phyloP scores from a whole-genome alignment of 2,329 filamentous ascomycete species.

The Trichoderma aggressivum region DNA sequence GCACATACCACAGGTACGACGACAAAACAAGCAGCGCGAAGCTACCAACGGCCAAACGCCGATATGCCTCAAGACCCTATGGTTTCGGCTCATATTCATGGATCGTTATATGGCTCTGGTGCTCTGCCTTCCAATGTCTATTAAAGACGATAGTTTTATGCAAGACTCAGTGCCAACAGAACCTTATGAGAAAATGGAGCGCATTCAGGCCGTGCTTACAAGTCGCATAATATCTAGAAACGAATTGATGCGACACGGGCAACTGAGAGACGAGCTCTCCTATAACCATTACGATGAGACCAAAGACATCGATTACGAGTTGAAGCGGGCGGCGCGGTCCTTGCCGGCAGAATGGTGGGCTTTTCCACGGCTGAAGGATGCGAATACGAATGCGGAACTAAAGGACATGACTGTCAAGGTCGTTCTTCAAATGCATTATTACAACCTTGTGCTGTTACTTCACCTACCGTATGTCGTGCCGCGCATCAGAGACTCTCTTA shows the following conservation, averaged over 20 bases:
- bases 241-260: slow-evolving; percentile 18
- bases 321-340: slow-evolving; percentile 30
- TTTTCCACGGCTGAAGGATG: slow-evolving; percentile 28
- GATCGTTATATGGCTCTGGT: slow-evolving; percentile 40
- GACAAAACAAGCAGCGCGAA: neutral
- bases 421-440: slow-evolving; percentile 35
- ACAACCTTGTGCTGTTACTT: slow-evolving; percentile 37
- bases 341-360: slow-evolving; percentile 39
- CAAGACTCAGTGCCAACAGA: slow-evolving; percentile 24
- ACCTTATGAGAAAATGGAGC: slow-evolving; percentile 31
- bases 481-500: neutral
- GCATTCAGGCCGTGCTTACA: slow-evolving; percentile 32
- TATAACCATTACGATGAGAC: slow-evolving; percentile 21
- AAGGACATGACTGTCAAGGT: slow-evolving; percentile 32
- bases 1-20: neutral
- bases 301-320: slow-evolving; percentile 32
- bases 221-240: slow-evolving; percentile 33
- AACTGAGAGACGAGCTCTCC: slow-evolving; percentile 22
- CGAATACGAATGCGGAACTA: slow-evolving; percentile 22
- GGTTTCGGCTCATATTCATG: slow-evolving; percentile 37
- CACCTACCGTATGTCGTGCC: slow-evolving; percentile 40
- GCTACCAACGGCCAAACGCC: neutral
- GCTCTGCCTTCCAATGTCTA: slow-evolving; percentile 38
- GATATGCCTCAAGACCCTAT: slow-evolving; percentile 26
- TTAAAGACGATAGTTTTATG: slow-evolving; percentile 24